Evolutionary conservation across 1,284 basidiomycete genomes (phyloP).

Genomic region (Naganishia sp.): DNA sequence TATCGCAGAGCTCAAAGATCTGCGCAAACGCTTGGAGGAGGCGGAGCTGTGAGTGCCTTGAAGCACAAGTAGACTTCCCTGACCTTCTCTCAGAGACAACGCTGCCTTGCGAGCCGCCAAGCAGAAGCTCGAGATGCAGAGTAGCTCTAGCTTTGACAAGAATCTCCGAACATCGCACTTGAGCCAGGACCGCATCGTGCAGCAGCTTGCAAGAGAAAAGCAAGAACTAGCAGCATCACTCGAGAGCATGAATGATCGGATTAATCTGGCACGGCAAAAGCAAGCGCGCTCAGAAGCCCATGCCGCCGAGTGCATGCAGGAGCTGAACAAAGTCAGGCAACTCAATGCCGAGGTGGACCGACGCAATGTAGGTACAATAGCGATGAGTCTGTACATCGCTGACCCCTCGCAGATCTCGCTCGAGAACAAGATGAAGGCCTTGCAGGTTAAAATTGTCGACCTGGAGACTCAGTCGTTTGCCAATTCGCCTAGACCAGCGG

Average conservation of each 20-base stretch:
- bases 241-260: constrained; percentile 74
- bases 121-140: constrained; percentile 73
- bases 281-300: constrained; percentile 77
- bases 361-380: constrained; percentile 63
- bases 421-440: constrained; percentile 78
- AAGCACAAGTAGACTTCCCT: neutral
- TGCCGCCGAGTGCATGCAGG: constrained; percentile 71
- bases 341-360: constrained; percentile 77
- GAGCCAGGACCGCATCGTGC: constrained; percentile 71
- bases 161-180: constrained; percentile 64
- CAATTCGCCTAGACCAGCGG: constrained; percentile 61
- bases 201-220: constrained; percentile 72
- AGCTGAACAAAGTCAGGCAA: constrained; percentile 69
- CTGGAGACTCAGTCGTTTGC: constrained; percentile 74
- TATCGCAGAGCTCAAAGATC: constrained; percentile 79
- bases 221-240: constrained; percentile 75
- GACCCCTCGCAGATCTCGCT: constrained; percentile 63
- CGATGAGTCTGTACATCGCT: neutral
- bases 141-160: constrained; percentile 76
- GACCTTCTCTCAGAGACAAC: constrained; percentile 57
- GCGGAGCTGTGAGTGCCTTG: constrained; percentile 61
- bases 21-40: constrained; percentile 75
- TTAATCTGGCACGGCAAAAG: constrained; percentile 68
- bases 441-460: constrained; percentile 76
- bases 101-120: constrained; percentile 76